A percentile compares a stretch with the other conserved stretches of the same genome.
These are phyloP conservation scores for Capsicum rhomboideum DNA, from an alignment of 257 asterid genomes.

Conservation along the genomic window DNA sequence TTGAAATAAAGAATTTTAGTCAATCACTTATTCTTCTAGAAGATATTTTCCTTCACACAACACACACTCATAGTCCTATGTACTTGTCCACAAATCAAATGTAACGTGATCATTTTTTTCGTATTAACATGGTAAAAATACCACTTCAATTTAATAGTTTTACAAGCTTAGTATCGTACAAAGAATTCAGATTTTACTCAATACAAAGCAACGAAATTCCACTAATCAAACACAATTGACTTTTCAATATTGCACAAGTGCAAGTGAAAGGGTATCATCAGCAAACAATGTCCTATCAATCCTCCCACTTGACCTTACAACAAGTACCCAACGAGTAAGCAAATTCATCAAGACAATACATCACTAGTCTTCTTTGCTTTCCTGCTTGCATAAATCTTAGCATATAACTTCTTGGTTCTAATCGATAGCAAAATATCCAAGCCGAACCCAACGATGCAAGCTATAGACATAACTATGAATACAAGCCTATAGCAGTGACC, in stretches of 20 bases:
- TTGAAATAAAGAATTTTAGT: no score
- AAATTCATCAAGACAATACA: neutral
- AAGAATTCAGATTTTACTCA: neutral
- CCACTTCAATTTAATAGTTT: neutral
- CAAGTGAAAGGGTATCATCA: neutral
- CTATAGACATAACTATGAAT: constrained; percentile 37
- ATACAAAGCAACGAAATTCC: neutral
- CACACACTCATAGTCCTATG: neutral
- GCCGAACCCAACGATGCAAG: constrained; percentile 29
- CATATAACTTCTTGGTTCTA: constrained; percentile 24
- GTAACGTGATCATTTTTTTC: neutral
- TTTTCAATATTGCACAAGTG: neutral
- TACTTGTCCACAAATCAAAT: neutral
- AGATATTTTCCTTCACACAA: no score
- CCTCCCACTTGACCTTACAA: neutral
- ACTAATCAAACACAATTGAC: neutral
- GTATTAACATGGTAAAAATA: neutral
- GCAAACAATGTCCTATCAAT: neutral
- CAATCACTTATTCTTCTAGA: no score
- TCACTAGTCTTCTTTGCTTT: constrained; percentile 20
- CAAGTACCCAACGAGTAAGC: neutral
- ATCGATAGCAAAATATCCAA: constrained; percentile 22
- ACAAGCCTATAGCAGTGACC: constrained; percentile 40
- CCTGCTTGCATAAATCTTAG: constrained; percentile 24
- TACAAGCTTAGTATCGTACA: neutral